Conservation (phyloP, 2,329 filamentous ascomycete genomes). For the Fusarium robinianum region DNA sequence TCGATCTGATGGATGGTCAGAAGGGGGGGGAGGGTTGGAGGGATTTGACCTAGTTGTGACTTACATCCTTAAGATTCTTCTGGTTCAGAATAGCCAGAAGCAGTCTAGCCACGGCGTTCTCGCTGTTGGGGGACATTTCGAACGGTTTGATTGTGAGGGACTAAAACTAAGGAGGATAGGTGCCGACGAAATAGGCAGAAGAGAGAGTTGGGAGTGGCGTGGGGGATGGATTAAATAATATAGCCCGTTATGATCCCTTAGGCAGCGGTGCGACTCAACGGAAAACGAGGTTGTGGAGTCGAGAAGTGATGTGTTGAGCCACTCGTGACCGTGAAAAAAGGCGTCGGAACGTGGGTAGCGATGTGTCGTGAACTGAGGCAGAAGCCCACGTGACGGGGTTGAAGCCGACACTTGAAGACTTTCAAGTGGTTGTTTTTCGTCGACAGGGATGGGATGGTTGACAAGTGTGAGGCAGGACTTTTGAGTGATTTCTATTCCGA, state of each 20-base stretch:
- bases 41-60: conserved; percentile 31
- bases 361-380: conserved; percentile 14
- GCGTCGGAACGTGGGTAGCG: background rate
- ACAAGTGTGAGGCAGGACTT: too few relatives aligned
- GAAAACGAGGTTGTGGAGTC: conserved; percentile 12
- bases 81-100: conserved; percentile 64
- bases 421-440: conserved; percentile 18
- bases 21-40: background rate
- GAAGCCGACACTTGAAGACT: conserved; percentile 2
- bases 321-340: conserved; percentile 14
- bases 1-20: conserved; percentile 53
- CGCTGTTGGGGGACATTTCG: conserved; percentile 59
- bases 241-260: conserved; percentile 11
- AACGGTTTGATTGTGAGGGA: conserved; percentile 11
- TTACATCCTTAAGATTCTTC: conserved; percentile 64
- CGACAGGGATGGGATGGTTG: too few relatives aligned
- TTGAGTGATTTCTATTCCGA: too few relatives aligned
- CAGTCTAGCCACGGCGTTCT: conserved; percentile 61
- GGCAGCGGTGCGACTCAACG: conserved; percentile 32
- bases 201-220: conserved; percentile 10
- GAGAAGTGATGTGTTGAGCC: conserved; percentile 17
- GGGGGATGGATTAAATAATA: conserved; percentile 27
- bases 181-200: conserved; percentile 21
- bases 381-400: conserved; percentile 13
- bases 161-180: conserved; percentile 3